phyloP scores from a whole-genome alignment of 345 rosid genomes.

The Punica granatum region DNA sequence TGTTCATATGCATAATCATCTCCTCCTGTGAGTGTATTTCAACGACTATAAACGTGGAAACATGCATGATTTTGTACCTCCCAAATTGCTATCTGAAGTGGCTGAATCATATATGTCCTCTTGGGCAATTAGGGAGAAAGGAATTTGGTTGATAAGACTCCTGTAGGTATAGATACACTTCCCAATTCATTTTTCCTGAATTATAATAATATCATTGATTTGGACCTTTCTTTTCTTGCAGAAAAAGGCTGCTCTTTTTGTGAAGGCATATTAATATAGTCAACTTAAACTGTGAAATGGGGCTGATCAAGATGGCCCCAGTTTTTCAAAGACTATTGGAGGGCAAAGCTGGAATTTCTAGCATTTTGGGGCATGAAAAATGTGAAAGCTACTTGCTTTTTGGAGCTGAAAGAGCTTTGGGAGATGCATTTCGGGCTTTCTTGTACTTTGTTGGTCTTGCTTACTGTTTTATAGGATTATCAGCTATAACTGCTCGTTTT shows the following conservation, averaged over 20 bases:
- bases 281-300: slow-evolving; percentile 12
- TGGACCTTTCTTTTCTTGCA: slow-evolving; percentile 6
- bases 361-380: slow-evolving; percentile 22
- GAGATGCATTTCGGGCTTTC: slow-evolving; percentile 35
- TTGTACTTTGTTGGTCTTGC: slow-evolving; percentile 68
- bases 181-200: background rate
- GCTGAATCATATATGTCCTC: background rate
- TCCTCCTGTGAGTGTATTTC: background rate
- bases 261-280: slow-evolving; percentile 11
- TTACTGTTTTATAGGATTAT: slow-evolving; percentile 82
- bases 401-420: slow-evolving; percentile 43
- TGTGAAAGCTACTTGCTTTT: slow-evolving; percentile 56
- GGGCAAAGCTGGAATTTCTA: slow-evolving; percentile 16
- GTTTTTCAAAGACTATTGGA: slow-evolving; percentile 16
- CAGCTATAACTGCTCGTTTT: slow-evolving; percentile 73
- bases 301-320: slow-evolving; percentile 32
- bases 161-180: background rate
- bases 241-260: slow-evolving; percentile 13
- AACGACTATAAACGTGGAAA: background rate
- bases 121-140: background rate
- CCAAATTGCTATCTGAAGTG: background rate
- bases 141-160: background rate
- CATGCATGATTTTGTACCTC: background rate
- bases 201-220: background rate
- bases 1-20: background rate